These are phyloP conservation scores for Silene vulgaris DNA, from an alignment of 179 eudicot genomes.

Conservation along the genomic window DNA sequence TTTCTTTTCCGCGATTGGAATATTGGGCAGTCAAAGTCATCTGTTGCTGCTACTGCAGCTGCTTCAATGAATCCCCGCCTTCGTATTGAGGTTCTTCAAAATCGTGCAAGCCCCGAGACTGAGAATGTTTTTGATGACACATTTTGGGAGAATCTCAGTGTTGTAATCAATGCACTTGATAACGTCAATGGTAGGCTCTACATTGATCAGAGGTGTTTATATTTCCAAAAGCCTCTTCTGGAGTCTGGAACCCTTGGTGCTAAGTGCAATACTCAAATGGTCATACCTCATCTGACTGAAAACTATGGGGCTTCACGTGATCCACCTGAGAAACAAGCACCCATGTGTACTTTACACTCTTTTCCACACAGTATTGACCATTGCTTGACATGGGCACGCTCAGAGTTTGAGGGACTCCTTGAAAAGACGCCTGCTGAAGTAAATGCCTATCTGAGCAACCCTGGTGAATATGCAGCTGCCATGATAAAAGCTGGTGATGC, in stretches of 20 bases:
- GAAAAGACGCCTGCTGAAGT: slow-evolving; percentile 92
- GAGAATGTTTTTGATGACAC: slow-evolving; percentile 84
- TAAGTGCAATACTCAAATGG: slow-evolving; percentile 92
- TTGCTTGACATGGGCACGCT: slow-evolving; percentile 96
- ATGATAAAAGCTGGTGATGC: slow-evolving; percentile 94
- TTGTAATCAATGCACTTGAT: slow-evolving; percentile 73
- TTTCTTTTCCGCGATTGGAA: slow-evolving; percentile 97
- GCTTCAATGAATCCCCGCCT: slow-evolving; percentile 55
- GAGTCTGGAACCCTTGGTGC: slow-evolving; percentile 96
- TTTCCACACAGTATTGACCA: slow-evolving; percentile 29
- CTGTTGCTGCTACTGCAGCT: slow-evolving; percentile 90
- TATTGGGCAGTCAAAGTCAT: slow-evolving; percentile 90
- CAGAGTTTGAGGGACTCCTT: slow-evolving; percentile 91
- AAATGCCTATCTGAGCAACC: slow-evolving; percentile 65
- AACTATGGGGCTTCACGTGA: slow-evolving; percentile 97
- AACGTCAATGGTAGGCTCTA: slow-evolving; percentile 87
- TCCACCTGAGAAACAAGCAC: slow-evolving; percentile 98
- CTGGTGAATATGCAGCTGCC: slow-evolving; percentile 64
- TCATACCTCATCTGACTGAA: slow-evolving; percentile 91
- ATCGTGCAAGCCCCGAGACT: slow-evolving; percentile 82
- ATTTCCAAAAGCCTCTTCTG: slow-evolving; percentile 92
- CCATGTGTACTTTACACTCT: slow-evolving; percentile 97
- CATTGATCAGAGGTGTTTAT: slow-evolving; percentile 77
- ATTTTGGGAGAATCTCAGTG: slow-evolving; percentile 80
- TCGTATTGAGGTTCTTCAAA: slow-evolving; percentile 72